Evolutionary conservation across 2,329 filamentous ascomycete genomes (phyloP).

Genomic region (Cordyceps javanica): DNA sequence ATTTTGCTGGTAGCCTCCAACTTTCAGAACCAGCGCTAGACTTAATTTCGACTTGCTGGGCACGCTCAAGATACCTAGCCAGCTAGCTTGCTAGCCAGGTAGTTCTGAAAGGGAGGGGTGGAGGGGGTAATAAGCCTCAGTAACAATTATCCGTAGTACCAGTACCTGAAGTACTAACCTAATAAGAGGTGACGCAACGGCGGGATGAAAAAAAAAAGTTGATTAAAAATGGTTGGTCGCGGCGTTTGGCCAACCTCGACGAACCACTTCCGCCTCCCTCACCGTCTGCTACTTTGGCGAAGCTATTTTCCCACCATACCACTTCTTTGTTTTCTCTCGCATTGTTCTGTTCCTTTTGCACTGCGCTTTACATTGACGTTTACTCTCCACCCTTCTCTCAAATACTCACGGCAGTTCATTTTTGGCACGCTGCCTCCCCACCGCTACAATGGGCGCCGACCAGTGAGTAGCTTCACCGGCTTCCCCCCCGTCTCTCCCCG

Average conservation of each 20-base stretch:
- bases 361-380: conserved; percentile 8
- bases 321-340: background rate
- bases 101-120: too few species aligned
- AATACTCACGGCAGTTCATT: background rate
- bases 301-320: background rate
- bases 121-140: too few species aligned
- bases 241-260: background rate
- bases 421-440: conserved; percentile 8
- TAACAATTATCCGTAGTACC: too few species aligned
- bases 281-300: background rate
- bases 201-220: background rate
- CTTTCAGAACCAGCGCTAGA: too few species aligned
- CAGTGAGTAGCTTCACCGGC: conserved; percentile 26
- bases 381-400: conserved; percentile 9
- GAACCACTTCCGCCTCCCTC: background rate
- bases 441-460: conserved; percentile 33
- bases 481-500: conserved; percentile 10
- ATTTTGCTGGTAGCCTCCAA: too few species aligned
- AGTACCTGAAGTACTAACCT: too few species aligned
- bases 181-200: background rate
- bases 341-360: background rate
- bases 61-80: too few species aligned
- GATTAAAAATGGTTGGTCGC: background rate
- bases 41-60: too few species aligned
- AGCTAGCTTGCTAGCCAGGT: too few species aligned